Percentiles rank a stretch among this genome's conserved stretches.
phyloP scores from a whole-genome alignment of 2,329 filamentous ascomycete genomes.

The Dactylellina haptotyla region DNA sequence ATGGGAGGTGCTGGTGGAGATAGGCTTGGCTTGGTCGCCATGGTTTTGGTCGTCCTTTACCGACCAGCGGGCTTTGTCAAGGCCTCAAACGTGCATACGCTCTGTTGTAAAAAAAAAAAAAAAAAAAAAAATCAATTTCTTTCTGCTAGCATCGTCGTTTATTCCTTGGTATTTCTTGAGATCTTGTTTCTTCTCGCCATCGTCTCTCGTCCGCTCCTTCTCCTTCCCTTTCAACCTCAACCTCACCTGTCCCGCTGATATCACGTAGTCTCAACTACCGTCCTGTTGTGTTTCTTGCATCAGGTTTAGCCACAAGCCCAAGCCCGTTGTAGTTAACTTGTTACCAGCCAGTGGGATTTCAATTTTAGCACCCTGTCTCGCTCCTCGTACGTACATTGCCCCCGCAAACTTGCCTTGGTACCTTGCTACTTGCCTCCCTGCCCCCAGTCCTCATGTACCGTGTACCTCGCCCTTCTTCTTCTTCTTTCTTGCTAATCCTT shows the following conservation, averaged over 20 bases:
- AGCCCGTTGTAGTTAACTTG: too few relatives aligned
- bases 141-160: too few relatives aligned
- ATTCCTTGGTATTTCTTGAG: constrained; percentile 18
- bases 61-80: too few relatives aligned
- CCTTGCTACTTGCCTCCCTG: constrained; percentile 5
- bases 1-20: constrained; percentile 28
- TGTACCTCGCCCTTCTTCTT: constrained; percentile 22
- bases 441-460: constrained; percentile 11
- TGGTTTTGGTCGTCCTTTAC: too few relatives aligned
- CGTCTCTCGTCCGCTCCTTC: too few relatives aligned
- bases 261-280: background rate
- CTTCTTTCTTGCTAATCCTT: constrained; percentile 22
- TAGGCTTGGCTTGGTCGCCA: constrained; percentile 3
- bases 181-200: too few relatives aligned
- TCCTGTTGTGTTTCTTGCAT: constrained; percentile 21
- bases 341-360: constrained; percentile 21
- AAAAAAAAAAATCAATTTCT: too few relatives aligned
- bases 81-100: too few relatives aligned
- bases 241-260: constrained; percentile 22
- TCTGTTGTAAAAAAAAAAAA: too few relatives aligned
- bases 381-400: constrained; percentile 6
- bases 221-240: background rate
- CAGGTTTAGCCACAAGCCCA: constrained; percentile 4
- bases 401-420: constrained; percentile 16
- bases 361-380: constrained; percentile 12